Conservation (phyloP, 2,329 filamentous ascomycete genomes). For the Claviceps quebecensis region DNA sequence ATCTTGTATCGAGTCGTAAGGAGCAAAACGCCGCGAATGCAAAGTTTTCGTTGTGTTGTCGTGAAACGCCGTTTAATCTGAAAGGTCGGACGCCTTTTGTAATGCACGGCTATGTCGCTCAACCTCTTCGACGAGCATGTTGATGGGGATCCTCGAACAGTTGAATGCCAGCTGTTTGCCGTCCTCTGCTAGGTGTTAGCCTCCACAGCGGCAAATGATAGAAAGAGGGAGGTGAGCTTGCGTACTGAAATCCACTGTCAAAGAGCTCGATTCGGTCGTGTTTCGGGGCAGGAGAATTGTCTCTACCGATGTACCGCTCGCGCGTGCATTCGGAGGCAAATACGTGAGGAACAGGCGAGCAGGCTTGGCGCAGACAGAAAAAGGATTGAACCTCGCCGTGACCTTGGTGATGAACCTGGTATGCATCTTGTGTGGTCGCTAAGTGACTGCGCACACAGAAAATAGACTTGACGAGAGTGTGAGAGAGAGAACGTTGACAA, state of each 20-base stretch:
- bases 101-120: slow-evolving; percentile 76
- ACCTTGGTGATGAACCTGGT: slow-evolving; percentile 79
- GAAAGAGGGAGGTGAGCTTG: slow-evolving; percentile 6
- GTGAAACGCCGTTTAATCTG: slow-evolving; percentile 22
- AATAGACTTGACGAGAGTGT: background rate
- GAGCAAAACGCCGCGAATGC: slow-evolving; percentile 20
- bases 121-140: slow-evolving; percentile 75
- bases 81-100: slow-evolving; percentile 70
- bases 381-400: slow-evolving; percentile 81
- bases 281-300: slow-evolving; percentile 60
- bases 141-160: slow-evolving; percentile 67
- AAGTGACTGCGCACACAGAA: no score
- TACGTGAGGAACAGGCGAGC: slow-evolving; percentile 78
- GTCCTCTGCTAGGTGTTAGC: slow-evolving; percentile 50
- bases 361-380: slow-evolving; percentile 63
- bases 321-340: slow-evolving; percentile 66
- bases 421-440: slow-evolving; percentile 45
- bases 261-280: slow-evolving; percentile 52
- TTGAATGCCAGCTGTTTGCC: slow-evolving; percentile 81
- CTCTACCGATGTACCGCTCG: slow-evolving; percentile 59
- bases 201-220: background rate
- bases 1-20: background rate
- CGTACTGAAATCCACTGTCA: slow-evolving; percentile 79
- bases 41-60: slow-evolving; percentile 10
- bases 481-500: background rate